Percentiles rank a stretch among this genome's conserved stretches.
Conservation (phyloP, 169 alveolate species). For the Neospora caninum region DNA sequence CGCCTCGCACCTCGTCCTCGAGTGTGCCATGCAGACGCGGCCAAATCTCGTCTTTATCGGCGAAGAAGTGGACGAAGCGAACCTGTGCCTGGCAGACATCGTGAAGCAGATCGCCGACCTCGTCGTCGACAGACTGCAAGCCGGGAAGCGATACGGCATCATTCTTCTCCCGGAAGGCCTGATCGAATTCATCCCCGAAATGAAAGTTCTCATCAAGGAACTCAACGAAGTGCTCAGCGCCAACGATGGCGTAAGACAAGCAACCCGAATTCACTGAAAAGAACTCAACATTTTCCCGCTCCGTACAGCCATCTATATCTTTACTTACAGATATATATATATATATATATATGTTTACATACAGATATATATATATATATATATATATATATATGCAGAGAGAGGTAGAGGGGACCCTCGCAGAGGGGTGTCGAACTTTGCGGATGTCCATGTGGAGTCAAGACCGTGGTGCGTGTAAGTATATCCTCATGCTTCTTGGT, state of each 20-base stretch:
- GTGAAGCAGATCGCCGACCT: constrained; percentile 90
- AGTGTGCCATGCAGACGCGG: constrained; percentile 96
- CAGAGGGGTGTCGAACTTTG: background rate
- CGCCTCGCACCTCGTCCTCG: constrained; percentile 97
- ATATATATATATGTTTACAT: too few species aligned
- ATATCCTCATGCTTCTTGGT: too few species aligned
- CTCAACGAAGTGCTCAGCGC: constrained; percentile 86
- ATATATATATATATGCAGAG: background rate
- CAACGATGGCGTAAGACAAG: background rate
- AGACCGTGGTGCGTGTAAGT: too few species aligned
- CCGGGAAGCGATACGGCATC: constrained; percentile 93
- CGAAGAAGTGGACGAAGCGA: constrained; percentile 87
- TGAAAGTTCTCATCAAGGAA: constrained; percentile 87
- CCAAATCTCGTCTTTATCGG: constrained; percentile 95
- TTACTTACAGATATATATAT: background rate
- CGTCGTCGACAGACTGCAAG: constrained; percentile 83
- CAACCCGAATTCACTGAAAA: background rate
- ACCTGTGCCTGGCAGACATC: constrained; percentile 86
- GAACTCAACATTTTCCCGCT: background rate
- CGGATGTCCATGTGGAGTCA: too few species aligned
- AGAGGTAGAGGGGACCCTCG: constrained; percentile 73
- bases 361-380: background rate
- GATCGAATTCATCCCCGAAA: constrained; percentile 95
- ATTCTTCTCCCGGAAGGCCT: constrained; percentile 94
- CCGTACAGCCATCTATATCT: background rate